Conservation (phyloP, 192 early-diverging fungal genomes). For the Entophlyctis luteolus region DNA sequence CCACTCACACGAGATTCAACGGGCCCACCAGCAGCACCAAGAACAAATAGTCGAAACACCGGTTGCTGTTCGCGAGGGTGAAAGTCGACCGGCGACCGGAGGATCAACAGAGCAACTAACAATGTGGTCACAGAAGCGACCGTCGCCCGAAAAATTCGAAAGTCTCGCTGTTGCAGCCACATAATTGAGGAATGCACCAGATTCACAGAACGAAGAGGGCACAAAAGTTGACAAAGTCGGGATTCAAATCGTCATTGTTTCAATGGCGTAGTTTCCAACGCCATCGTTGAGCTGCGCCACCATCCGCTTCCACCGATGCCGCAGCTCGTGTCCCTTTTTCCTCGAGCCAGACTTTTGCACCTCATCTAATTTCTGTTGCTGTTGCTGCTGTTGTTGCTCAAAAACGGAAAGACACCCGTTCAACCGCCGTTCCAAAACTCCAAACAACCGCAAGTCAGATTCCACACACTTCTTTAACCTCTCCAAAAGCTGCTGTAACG, state of each 20-base stretch:
- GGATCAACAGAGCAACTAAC: too few species aligned
- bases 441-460: conserved; percentile 6
- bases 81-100: too few species aligned
- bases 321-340: conserved; percentile 18
- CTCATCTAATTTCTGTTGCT: not conserved
- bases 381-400: not conserved
- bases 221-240: too few species aligned
- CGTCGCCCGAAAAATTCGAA: too few species aligned
- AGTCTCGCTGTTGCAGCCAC: not conserved
- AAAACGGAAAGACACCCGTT: conserved; percentile 13
- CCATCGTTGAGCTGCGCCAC: conserved; percentile 24
- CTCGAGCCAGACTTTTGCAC: not conserved
- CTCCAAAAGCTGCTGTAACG: conserved; percentile 4
- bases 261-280: conserved; percentile 20
- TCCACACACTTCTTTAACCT: not conserved
- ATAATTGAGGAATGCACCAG: too few species aligned
- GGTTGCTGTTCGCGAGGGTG: too few species aligned
- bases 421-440: conserved; percentile 17
- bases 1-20: not conserved
- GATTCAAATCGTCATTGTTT: conserved; percentile 15
- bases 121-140: too few species aligned
- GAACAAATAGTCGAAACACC: not conserved
- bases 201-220: too few species aligned
- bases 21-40: conserved; percentile 12
- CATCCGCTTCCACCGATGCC: conserved; percentile 29